Base-by-base conservation (phyloP, 495 filamentous ascomycete species). In the Evansstolkia leycettana region DNA sequence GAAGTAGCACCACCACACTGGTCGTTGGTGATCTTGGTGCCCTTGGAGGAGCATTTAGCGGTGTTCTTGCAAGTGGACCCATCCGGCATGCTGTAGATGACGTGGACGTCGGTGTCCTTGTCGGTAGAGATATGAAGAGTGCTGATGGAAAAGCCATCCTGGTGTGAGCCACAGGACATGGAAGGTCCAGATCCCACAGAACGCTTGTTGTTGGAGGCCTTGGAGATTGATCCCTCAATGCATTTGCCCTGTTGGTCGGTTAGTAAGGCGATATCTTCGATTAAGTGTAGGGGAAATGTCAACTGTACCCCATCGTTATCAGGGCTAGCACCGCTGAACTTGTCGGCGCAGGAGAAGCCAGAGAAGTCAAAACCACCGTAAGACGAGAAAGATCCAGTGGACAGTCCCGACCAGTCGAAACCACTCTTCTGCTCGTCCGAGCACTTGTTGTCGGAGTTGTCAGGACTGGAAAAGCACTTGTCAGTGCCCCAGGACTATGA, bases 1-100 rank as follows among this genome's bases (percentile, higher is more conserved):
- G 70, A 71, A 49, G 68, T 81, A 38, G 88, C 88, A 60, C 88
- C 87, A 70, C 87, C 89, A 55, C 88, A 95, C 65, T 94, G 85
- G 40, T 66, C 73, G 67, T 94, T 94, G 56, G 69, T 55, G 43
- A 94, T 67, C 34, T 64, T 69, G 16, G 64, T 23, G 4, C 20
- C 5, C 20, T 23, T 62, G 31, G 71, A 58, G 34, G 62, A 67
- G 70, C 82, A 90, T 18, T 58, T 45, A 36, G 70, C 62, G 26
- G 68, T 75, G 55, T 86, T 77, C 57, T 77, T 83, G 74, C 89
- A 94, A 38, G 60, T 71, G 27, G 73, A 76, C 38, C 78, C 79
- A 52, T 86, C 80, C 2, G 76, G 72, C 83, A 93, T 88, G 48
- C 64, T 64, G 59, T 86, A 93, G 64, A 82, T 69, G 60, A 92